Conservation (phyloP, 1,284 basidiomycete species). For the Bondarzewia mesenterica region DNA sequence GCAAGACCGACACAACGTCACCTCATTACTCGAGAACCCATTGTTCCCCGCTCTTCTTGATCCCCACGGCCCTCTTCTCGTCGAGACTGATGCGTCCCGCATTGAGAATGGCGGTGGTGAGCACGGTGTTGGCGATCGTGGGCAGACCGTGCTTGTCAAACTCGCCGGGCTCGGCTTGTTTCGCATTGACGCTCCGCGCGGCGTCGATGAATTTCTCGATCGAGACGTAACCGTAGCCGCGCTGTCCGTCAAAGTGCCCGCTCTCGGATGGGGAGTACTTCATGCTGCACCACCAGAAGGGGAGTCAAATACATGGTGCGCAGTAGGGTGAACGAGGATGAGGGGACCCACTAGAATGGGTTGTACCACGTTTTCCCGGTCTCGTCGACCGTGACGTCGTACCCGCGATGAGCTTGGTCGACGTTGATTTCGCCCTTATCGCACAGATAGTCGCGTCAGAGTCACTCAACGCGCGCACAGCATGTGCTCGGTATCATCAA, state of each 20-base stretch:
- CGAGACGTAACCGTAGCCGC: slow-evolving; percentile 85
- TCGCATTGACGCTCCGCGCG: slow-evolving; percentile 69
- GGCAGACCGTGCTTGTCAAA: slow-evolving; percentile 80
- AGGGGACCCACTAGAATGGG: slow-evolving; percentile 75
- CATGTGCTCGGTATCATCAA: background rate
- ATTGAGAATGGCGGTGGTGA: slow-evolving; percentile 88
- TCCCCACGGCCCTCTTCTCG: slow-evolving; percentile 75
- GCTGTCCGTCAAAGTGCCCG: slow-evolving; percentile 89
- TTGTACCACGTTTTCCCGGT: slow-evolving; percentile 79
- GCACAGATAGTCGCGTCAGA: background rate
- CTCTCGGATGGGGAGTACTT: slow-evolving; percentile 89
- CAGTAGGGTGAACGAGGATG: slow-evolving; percentile 1
- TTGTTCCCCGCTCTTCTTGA: slow-evolving; percentile 56
- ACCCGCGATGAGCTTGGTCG: slow-evolving; percentile 90
- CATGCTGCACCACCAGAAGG: slow-evolving; percentile 45
- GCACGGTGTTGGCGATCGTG: slow-evolving; percentile 81
- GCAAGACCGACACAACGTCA: too few species aligned
- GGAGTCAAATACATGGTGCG: background rate
- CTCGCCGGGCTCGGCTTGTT: slow-evolving; percentile 52
- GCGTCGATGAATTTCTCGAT: slow-evolving; percentile 90
- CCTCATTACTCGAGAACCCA: slow-evolving; percentile 70
- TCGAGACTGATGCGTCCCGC: slow-evolving; percentile 86
- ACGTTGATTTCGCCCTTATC: slow-evolving; percentile 79
- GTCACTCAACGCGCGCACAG: background rate
- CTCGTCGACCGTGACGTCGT: slow-evolving; percentile 81